These are phyloP conservation scores for Cladochytrium tenue DNA, from an alignment of 371 early-diverging fungal species.

Conservation along the genomic window DNA sequence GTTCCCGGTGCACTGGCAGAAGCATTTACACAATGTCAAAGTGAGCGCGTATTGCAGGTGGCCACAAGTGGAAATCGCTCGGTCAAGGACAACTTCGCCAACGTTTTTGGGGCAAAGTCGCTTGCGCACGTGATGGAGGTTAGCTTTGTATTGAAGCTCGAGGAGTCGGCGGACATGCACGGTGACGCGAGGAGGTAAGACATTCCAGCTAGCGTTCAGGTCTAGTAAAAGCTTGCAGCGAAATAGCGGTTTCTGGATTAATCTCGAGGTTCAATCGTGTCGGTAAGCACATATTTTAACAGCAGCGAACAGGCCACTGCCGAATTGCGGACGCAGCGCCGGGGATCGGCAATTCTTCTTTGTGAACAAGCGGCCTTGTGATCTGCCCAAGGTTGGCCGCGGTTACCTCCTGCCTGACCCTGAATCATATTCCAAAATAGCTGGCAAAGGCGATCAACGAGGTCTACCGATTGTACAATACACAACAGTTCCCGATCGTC, in stretches of 20 bases:
- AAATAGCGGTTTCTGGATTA: too few relatives aligned
- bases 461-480: constrained; percentile 66
- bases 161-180: background rate
- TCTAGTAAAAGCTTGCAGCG: too few relatives aligned
- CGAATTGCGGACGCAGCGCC: constrained; percentile 70
- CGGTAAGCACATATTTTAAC: too few relatives aligned
- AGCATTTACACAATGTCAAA: too few relatives aligned
- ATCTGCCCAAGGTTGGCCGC: constrained; percentile 67
- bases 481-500: constrained; percentile 78
- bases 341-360: constrained; percentile 84
- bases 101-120: constrained; percentile 72
- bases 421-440: constrained; percentile 12
- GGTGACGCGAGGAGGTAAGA: too few relatives aligned
- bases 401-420: background rate
- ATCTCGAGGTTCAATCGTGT: too few relatives aligned
- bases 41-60: constrained; percentile 34
- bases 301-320: constrained; percentile 61
- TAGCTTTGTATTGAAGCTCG: constrained; percentile 12
- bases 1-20: too few relatives aligned
- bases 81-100: constrained; percentile 69
- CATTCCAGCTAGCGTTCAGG: too few relatives aligned
- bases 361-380: constrained; percentile 87
- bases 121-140: constrained; percentile 58
- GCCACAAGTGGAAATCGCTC: constrained; percentile 63
- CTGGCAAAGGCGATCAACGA: constrained; percentile 74